phyloP scores from a whole-genome alignment of 164 flowering plant genomes.

The Litsea cubeba region DNA sequence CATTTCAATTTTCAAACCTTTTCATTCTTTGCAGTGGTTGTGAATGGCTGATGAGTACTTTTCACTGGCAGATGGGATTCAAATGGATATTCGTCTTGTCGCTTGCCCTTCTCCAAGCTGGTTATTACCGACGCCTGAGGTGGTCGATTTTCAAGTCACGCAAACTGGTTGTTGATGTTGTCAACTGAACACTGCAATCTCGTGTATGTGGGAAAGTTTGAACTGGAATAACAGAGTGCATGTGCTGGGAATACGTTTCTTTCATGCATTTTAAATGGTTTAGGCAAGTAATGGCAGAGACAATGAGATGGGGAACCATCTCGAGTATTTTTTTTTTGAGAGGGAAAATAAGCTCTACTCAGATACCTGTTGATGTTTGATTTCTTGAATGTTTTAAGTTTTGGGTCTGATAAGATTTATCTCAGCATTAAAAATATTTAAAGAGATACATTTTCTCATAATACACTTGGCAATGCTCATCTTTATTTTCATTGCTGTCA shows the following conservation, averaged over 20 bases:
- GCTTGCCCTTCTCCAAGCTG: conserved; percentile 38
- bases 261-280: conserved; percentile 8
- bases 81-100: conserved; percentile 39
- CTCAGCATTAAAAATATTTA: not conserved
- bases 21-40: not conserved
- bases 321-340: conserved; percentile 17
- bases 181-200: conserved; percentile 20
- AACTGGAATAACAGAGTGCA: conserved; percentile 15
- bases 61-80: conserved; percentile 31
- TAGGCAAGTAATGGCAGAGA: conserved; percentile 6
- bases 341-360: conserved; percentile 18
- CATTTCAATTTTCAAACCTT: not conserved
- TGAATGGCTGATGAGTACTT: not conserved
- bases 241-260: conserved; percentile 9
- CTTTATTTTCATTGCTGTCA: not conserved
- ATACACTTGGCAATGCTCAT: not conserved
- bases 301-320: conserved; percentile 8
- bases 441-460: not conserved
- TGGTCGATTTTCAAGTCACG: conserved; percentile 38
- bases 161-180: conserved; percentile 31
- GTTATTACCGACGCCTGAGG: conserved; percentile 36
- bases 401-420: not conserved
- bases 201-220: conserved; percentile 5
- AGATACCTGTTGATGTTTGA: not conserved
- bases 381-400: not conserved